Evolutionary conservation across 202 grass and related monocot species (phyloP), one percentile per base, ranked within the genome.

Genomic region (Panicum hallii): DNA sequence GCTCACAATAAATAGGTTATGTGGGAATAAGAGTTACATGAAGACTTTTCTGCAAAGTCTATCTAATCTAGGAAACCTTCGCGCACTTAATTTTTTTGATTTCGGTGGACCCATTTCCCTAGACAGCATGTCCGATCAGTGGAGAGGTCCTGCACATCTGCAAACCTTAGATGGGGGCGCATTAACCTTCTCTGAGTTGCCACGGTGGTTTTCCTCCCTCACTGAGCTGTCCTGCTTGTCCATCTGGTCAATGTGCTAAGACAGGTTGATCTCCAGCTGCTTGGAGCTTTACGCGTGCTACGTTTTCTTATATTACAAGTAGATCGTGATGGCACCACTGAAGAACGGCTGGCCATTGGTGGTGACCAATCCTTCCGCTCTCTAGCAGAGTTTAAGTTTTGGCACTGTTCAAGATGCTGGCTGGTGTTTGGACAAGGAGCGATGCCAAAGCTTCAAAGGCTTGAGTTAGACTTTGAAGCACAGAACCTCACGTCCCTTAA

Each of bases 321-420:
- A 38, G 0, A 3, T 17, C 0, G 0, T 0, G 0, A 0, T 2
- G 17, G 2, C 2, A 16, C 8, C 46, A 53, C 13, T 17, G 77
- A 67, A 38, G 61, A 40, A 52, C 14, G 17, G 46, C 1, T 65
- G 28, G 23, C 65, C 1, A 50, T 79, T 65, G 61, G 75, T 1
- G 1, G 1, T 63, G 58, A 67, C 13, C 46, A 53, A 10, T 11
- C 62, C 30, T 79, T 79, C 30, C 10, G 16, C 0, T 66, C 44
- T 53, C 32, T 79, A 47, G 16, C 20, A 48, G 7, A 64, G 15
- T 78, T 78, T 19, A 2, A 0, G 15, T 78, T 78, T 78, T 0
- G 4, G 0, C 20, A 46, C n/a, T 7, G 0, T 16, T 7, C 9
- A 48, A 14, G 42, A 78, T 16, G 57, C 6, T 46, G 42, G 58